Evolutionary conservation across 2,329 filamentous ascomycete species (phyloP), one percentile per base, ranked within the genome.

Genomic region (Periglandula ipomoeae): DNA sequence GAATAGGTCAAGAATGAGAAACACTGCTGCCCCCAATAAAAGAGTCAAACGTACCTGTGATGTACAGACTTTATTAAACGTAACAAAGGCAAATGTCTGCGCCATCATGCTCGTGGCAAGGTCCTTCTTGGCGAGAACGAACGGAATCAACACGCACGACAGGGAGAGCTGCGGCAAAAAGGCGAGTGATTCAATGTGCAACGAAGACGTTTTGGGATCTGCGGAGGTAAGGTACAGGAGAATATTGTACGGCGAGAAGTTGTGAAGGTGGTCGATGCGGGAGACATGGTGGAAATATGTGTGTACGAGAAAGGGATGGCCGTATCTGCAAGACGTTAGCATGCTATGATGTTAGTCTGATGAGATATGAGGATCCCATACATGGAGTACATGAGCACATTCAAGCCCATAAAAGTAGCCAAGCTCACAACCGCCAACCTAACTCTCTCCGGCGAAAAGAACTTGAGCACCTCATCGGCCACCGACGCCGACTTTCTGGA

Each of bases 1-100:
- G n/a, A n/a, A n/a, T n/a, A n/a, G n/a, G n/a, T n/a, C n/a, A n/a
- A n/a, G n/a, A n/a, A n/a, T n/a, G n/a, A n/a, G n/a, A n/a, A n/a
- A n/a, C n/a, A n/a, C n/a, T n/a, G n/a, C n/a, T n/a, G n/a, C n/a
- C n/a, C n/a, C n/a, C n/a, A n/a, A n/a, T n/a, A n/a, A n/a, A n/a
- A n/a, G n/a, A n/a, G 26, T 10, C n/a, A 22, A 17, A 43, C 39
- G 54, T 77, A 93, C 89, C 78, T 97, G 91, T 61, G 89, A 95
- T 3, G 93, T 98, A 75, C 91, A 97, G 53, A 98, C 93, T 71
- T 98, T 98, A 71, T 98, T 98, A 59, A 97, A 97, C 0, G 89
- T 84, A 4, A 97, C 93, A 66, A 98, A 98, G 0, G 91, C 88
- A 68, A 96, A 95, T 0, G 93, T 97, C 68, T 98, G 93, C 4